Conservation (phyloP, 768 basidiomycete species). For the Hygrocybe coccinea region DNA sequence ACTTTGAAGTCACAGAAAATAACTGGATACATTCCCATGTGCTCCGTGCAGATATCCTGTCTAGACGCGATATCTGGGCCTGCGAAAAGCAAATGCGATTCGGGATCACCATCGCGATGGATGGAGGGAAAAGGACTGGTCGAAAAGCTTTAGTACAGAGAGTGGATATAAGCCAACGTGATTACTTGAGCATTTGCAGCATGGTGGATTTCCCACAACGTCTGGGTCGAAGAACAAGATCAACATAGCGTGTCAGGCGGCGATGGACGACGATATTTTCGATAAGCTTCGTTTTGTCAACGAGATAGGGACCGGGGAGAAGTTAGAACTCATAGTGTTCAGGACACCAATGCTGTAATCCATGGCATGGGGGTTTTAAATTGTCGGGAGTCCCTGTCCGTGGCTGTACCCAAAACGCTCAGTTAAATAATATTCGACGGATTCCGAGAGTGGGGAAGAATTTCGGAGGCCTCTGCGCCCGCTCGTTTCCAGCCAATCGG, state of each 20-base stretch:
- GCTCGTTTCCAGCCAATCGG: too few species aligned
- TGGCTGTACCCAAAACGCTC: too few species aligned
- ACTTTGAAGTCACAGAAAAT: conserved; percentile 13
- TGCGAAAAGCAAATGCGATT: conserved; percentile 11
- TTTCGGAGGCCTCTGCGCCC: too few species aligned
- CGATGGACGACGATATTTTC: conserved; percentile 11
- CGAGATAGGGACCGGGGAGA: conserved; percentile 13
- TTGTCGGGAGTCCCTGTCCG: too few species aligned
- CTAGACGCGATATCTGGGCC: conserved; percentile 12
- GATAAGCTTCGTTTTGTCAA: conserved; percentile 17
- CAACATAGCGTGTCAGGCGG: conserved; percentile 9
- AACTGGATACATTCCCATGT: conserved; percentile 14
- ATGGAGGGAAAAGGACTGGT: conserved; percentile 13
- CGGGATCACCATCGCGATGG: conserved; percentile 10
- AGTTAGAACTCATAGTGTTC: conserved; percentile 11
- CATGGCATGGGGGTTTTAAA: too few species aligned
- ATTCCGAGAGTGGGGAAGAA: too few species aligned
- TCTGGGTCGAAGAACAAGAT: conserved; percentile 16
- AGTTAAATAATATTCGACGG: too few species aligned
- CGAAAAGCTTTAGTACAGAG: conserved; percentile 11
- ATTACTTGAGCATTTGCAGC: conserved; percentile 14
- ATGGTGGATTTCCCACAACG: conserved; percentile 14
- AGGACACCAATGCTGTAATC: conserved; percentile 4
- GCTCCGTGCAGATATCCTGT: conserved; percentile 13
- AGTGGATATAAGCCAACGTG: conserved; percentile 11